Evolutionary conservation across 345 rosid species (phyloP).

Genomic region (Noccaea bulbosa): DNA sequence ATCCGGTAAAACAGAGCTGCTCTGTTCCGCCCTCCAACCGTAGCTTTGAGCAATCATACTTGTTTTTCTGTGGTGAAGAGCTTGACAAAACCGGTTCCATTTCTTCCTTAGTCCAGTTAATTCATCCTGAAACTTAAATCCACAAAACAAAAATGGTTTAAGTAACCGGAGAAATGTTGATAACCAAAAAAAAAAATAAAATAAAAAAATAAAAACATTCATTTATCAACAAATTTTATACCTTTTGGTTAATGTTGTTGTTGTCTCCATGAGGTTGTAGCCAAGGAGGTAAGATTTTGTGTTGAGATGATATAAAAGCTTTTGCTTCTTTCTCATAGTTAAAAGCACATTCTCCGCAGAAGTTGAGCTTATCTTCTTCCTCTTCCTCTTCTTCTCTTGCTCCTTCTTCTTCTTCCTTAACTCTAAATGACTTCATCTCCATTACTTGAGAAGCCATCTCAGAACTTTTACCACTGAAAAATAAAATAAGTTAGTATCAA

Average conservation of each 20-base stretch:
- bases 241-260: conserved; percentile 55
- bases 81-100: conserved; percentile 73
- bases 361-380: conserved; percentile 56
- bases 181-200: not conserved
- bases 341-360: conserved; percentile 76
- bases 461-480: conserved; percentile 35
- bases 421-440: conserved; percentile 59
- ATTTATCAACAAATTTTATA: conserved; percentile 22
- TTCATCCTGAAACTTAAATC: conserved; percentile 57
- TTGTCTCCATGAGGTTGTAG: conserved; percentile 54
- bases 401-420: conserved; percentile 48
- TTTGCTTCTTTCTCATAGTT: conserved; percentile 77
- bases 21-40: conserved; percentile 40
- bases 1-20: conserved; percentile 45
- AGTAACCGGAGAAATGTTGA: not conserved
- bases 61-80: conserved; percentile 49
- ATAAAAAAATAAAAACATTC: too few relatives aligned
- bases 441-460: conserved; percentile 48
- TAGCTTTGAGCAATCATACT: conserved; percentile 15
- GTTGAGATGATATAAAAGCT: conserved; percentile 53
- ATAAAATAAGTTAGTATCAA: conserved; percentile 31
- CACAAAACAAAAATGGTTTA: conserved; percentile 18
- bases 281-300: conserved; percentile 71
- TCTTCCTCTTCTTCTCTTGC: conserved; percentile 50
- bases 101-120: conserved; percentile 60